Percentiles rank a stretch among this genome's conserved stretches.
Conservation (phyloP, 768 basidiomycete species). For the Lactarius tabidus region DNA sequence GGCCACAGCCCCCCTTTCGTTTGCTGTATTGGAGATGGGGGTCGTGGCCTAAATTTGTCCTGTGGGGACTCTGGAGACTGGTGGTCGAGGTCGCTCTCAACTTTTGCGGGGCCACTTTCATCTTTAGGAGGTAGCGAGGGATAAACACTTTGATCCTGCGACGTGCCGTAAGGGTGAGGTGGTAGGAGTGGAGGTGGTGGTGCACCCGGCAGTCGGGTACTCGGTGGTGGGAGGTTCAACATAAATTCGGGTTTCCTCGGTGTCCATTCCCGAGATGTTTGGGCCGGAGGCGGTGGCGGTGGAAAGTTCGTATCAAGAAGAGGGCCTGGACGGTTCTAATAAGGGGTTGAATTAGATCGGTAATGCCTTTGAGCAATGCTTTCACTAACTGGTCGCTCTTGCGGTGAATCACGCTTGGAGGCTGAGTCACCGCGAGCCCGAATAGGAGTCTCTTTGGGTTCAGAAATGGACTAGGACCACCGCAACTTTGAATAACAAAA, state of each 20-base stretch:
- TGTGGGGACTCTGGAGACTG: neutral
- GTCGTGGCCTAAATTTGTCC: neutral
- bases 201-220: slow-evolving; percentile 19
- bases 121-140: neutral
- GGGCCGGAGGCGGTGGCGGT: neutral
- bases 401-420: neutral
- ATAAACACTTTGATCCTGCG: neutral
- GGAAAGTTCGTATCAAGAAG: neutral
- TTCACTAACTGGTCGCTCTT: slow-evolving; percentile 13
- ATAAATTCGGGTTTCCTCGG: slow-evolving; percentile 13
- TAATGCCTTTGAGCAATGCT: neutral
- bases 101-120: neutral
- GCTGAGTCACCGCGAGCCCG: neutral
- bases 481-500: neutral
- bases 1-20: neutral
- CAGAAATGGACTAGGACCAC: neutral
- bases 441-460: neutral
- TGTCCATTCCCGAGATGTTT: slow-evolving; percentile 8
- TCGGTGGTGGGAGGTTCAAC: slow-evolving; percentile 17
- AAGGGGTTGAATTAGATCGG: neutral
- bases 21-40: slow-evolving; percentile 2
- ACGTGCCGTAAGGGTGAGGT: neutral
- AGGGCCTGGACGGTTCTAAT: slow-evolving; percentile 10
- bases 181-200: slow-evolving; percentile 17
- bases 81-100: slow-evolving; percentile 1